Evolutionary conservation across 2,329 filamentous ascomycete species (phyloP).

Genomic region (Didymella exigua): DNA sequence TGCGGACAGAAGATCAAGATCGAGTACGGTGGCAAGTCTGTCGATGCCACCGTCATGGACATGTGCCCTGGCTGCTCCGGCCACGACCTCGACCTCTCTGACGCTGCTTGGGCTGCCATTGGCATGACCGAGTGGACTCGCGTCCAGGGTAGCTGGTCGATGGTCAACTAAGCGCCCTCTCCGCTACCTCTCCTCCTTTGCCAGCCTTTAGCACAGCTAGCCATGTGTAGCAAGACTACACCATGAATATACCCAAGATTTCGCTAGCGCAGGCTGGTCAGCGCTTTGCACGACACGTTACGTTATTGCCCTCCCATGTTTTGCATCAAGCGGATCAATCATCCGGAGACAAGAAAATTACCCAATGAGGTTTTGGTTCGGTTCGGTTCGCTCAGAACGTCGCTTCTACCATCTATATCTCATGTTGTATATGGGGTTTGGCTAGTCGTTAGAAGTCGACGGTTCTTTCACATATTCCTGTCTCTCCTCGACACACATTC

Average conservation of each 20-base stretch:
- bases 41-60: conserved; percentile 41
- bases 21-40: conserved; percentile 37
- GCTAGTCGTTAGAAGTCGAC: conserved; percentile 10
- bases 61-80: conserved; percentile 43
- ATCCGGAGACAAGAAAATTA: conserved; percentile 30
- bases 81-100: conserved; percentile 41
- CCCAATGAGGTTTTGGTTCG: conserved; percentile 20
- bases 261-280: conserved; percentile 49
- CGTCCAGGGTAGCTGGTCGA: conserved; percentile 35
- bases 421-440: conserved; percentile 32
- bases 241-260: conserved; percentile 39
- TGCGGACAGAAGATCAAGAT: conserved; percentile 44
- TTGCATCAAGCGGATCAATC: conserved; percentile 32
- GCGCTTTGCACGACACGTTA: conserved; percentile 49
- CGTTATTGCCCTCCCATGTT: conserved; percentile 30
- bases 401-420: conserved; percentile 18
- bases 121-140: conserved; percentile 31
- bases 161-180: conserved; percentile 25
- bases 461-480: conserved; percentile 30
- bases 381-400: conserved; percentile 20
- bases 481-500: conserved; percentile 32
- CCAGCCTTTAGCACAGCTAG: conserved; percentile 32
- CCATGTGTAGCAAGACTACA: conserved; percentile 18
- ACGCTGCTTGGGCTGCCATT: conserved; percentile 37
- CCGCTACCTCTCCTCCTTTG: conserved; percentile 20